Percentiles rank a stretch among this genome's conserved stretches.
Conservation (phyloP, 2,329 filamentous ascomycete genomes). For the Bipolaris oryzae region DNA sequence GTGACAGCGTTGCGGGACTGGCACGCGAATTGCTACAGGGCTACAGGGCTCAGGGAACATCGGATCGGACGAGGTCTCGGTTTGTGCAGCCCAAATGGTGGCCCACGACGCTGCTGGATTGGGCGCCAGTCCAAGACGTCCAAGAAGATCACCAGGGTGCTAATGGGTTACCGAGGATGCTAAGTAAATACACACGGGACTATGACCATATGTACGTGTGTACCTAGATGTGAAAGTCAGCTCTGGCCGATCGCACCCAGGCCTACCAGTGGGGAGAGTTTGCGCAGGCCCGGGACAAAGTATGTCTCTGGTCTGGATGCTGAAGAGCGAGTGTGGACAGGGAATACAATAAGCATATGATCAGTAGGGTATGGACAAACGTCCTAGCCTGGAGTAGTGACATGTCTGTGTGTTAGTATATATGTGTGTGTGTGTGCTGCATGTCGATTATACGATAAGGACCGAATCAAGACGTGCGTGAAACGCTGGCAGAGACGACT, state of each 20-base stretch:
- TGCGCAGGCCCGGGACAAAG: constrained; percentile 16
- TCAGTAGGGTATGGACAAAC: too few species aligned
- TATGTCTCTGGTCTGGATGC: constrained; percentile 14
- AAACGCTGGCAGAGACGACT: constrained; percentile 38
- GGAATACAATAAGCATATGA: too few species aligned
- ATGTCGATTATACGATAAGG: constrained; percentile 12
- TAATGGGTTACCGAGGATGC: constrained; percentile 11
- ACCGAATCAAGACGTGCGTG: constrained; percentile 24
- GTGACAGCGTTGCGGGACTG: constrained; percentile 17
- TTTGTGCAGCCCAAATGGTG: constrained; percentile 13
- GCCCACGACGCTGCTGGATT: constrained; percentile 13
- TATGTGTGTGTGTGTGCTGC: constrained; percentile 8
- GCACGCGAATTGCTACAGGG: constrained; percentile 12
- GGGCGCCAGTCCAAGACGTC: constrained; percentile 17
- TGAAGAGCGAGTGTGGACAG: constrained; percentile 18
- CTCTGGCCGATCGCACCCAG: constrained; percentile 30
- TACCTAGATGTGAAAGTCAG: constrained; percentile 20
- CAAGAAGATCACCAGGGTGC: constrained; percentile 27
- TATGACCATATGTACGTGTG: too few species aligned
- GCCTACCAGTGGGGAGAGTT: constrained; percentile 18
- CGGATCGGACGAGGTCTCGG: constrained; percentile 3
- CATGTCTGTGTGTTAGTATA: too few species aligned
- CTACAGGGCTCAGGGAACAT: constrained; percentile 6
- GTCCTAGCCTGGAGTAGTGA: too few species aligned
- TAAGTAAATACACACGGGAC: too few species aligned